Evolutionary conservation across 2,329 filamentous ascomycete genomes (phyloP).

Genomic region (Colletotrichum sp.): DNA sequence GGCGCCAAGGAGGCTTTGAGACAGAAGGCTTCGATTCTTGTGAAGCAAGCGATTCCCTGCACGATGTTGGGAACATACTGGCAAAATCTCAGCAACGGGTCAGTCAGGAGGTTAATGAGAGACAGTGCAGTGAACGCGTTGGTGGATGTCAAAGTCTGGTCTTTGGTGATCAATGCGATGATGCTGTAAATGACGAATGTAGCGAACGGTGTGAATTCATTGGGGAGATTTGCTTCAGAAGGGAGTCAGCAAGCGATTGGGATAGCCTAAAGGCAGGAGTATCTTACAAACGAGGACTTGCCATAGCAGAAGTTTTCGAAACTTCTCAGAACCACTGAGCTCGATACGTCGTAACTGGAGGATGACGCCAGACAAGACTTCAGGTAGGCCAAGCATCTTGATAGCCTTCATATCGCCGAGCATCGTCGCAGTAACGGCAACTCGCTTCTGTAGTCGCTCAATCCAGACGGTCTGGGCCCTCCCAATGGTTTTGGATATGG

Average conservation of each 20-base stretch:
- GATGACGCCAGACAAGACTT: conserved; percentile 32
- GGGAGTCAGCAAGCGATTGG: background rate
- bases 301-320: conserved; percentile 20
- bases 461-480: conserved; percentile 48
- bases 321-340: conserved; percentile 23
- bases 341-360: conserved; percentile 22
- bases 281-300: conserved; percentile 15
- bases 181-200: conserved; percentile 15
- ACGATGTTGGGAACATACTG: background rate
- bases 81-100: conserved; percentile 12
- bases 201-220: conserved; percentile 14
- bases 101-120: conserved; percentile 23
- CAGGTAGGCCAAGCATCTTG: conserved; percentile 52
- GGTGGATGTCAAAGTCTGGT: background rate
- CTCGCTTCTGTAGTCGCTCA: conserved; percentile 49
- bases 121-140: conserved; percentile 23
- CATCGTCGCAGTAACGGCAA: conserved; percentile 50
- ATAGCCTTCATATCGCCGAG: conserved; percentile 54
- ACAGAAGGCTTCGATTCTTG: background rate
- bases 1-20: background rate
- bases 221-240: background rate
- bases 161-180: conserved; percentile 13
- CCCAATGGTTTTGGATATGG: conserved; percentile 22
- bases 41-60: background rate
- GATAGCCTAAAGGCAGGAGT: background rate